Evolutionary conservation across 2,329 filamentous ascomycete genomes (phyloP).

Genomic region (Penicillium sp.): DNA sequence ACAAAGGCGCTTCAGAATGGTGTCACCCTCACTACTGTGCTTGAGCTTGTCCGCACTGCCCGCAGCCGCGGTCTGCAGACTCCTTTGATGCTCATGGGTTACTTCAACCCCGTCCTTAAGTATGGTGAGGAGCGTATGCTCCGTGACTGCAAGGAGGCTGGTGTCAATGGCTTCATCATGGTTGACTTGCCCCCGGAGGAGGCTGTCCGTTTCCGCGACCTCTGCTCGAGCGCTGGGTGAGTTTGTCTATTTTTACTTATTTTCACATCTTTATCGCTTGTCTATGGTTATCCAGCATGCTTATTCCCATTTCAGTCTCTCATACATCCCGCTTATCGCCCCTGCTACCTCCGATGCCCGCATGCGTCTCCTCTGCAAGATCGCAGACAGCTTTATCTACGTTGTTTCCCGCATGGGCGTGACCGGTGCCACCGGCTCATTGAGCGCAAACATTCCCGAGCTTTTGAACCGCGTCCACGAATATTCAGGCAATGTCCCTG

Average conservation of each 20-base stretch:
- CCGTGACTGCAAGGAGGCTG: constrained; percentile 70
- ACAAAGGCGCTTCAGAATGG: constrained; percentile 82
- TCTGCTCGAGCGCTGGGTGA: constrained; percentile 30
- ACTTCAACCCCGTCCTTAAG: constrained; percentile 91
- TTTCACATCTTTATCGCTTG: neutral
- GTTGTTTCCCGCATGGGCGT: constrained; percentile 96
- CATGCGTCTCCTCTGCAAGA: constrained; percentile 91
- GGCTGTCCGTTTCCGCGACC: constrained; percentile 60
- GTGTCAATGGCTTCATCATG: constrained; percentile 93
- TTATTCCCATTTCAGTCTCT: constrained; percentile 50
- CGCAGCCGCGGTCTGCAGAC: constrained; percentile 66
- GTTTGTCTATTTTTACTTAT: constrained; percentile 2
- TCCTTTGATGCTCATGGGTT: constrained; percentile 91
- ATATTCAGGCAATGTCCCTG: constrained; percentile 81
- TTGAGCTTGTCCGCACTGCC: constrained; percentile 76
- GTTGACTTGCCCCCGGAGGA: constrained; percentile 94
- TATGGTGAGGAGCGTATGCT: constrained; percentile 90
- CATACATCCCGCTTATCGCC: constrained; percentile 93
- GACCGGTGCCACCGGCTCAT: constrained; percentile 74
- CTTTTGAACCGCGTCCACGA: constrained; percentile 78
- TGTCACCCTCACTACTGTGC: constrained; percentile 68
- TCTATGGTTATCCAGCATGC: neutral
- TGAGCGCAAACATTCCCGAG: constrained; percentile 73
- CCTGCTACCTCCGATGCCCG: constrained; percentile 83
- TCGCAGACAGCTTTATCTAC: constrained; percentile 98